Percentiles rank a stretch among this genome's conserved stretches.
phyloP scores from a whole-genome alignment of 257 asterid species.

The Verbascum thapsus region DNA sequence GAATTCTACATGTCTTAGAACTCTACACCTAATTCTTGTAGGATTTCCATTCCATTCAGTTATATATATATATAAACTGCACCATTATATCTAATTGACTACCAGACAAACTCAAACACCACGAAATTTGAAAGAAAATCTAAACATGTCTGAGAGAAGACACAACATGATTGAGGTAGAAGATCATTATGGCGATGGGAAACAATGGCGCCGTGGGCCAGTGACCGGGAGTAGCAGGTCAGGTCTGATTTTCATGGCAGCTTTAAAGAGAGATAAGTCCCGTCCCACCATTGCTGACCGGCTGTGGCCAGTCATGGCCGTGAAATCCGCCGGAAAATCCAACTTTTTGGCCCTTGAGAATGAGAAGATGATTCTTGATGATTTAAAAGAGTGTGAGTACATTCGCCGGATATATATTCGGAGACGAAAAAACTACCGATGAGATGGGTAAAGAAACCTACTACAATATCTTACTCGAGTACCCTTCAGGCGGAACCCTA shows the following conservation, averaged over 20 bases:
- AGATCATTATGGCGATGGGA: neutral
- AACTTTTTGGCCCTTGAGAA: neutral
- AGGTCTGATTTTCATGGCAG: neutral
- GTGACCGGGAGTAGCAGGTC: neutral
- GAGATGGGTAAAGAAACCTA: neutral
- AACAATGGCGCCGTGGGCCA: slow-evolving; percentile 1
- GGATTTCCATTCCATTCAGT: too few species aligned
- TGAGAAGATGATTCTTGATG: slow-evolving; percentile 9
- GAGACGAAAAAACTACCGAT: neutral
- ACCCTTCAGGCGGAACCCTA: slow-evolving; percentile 9
- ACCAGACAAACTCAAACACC: too few species aligned
- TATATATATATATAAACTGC: too few species aligned
- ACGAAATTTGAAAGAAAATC: too few species aligned
- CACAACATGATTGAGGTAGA: neutral
- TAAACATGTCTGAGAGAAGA: neutral
- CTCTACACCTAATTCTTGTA: too few species aligned
- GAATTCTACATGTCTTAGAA: too few species aligned
- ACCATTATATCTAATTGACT: too few species aligned
- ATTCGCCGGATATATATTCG: slow-evolving; percentile 6
- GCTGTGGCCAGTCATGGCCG: slow-evolving; percentile 1
- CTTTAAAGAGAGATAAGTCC: neutral
- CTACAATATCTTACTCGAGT: slow-evolving; percentile 1
- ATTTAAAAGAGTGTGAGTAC: neutral
- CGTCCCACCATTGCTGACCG: neutral
- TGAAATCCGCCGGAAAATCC: neutral